phyloP scores from a whole-genome alignment of 1,284 basidiomycete species.

The Ganoderma lucidum region DNA sequence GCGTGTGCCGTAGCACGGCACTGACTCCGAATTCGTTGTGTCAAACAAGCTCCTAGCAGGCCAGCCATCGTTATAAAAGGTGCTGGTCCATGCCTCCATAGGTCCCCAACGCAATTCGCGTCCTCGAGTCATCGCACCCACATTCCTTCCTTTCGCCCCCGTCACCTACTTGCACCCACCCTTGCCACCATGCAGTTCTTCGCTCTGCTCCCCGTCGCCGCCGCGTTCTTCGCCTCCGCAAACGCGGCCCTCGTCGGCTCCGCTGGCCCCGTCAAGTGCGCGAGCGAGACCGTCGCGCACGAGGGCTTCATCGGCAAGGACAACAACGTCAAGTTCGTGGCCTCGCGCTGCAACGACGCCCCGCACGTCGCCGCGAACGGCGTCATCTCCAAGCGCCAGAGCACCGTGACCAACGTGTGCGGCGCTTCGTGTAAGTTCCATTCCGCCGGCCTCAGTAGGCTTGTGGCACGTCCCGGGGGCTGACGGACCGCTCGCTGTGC shows the following conservation, averaged over 20 bases:
- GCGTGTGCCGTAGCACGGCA: neutral
- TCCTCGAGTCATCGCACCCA: neutral
- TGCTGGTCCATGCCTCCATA: neutral
- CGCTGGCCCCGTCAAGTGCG: slow-evolving; percentile 21
- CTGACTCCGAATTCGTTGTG: neutral
- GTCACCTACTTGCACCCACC: neutral
- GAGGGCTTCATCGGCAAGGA: slow-evolving; percentile 45
- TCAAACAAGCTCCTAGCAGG: slow-evolving; percentile 2
- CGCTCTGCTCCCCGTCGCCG: slow-evolving; percentile 24
- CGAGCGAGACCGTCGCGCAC: slow-evolving; percentile 35
- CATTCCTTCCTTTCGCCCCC: slow-evolving; percentile 5
- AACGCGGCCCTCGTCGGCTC: slow-evolving; percentile 27
- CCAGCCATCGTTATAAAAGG: neutral
- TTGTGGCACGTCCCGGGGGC: neutral
- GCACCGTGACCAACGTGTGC: slow-evolving; percentile 45
- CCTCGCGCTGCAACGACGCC: slow-evolving; percentile 42
- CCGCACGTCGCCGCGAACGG: slow-evolving; percentile 21
- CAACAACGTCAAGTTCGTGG: slow-evolving; percentile 45
- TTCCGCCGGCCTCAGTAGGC: neutral
- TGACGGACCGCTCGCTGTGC: neutral
- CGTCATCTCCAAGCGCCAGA: slow-evolving; percentile 29
- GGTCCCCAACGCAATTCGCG: neutral
- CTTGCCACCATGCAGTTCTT: slow-evolving; percentile 20
- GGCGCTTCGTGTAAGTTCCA: slow-evolving; percentile 48
- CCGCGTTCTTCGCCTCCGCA: slow-evolving; percentile 23